These are phyloP conservation scores for Clathrospora elynae DNA, from an alignment of 2,329 filamentous ascomycete genomes.

Conservation along the genomic window DNA sequence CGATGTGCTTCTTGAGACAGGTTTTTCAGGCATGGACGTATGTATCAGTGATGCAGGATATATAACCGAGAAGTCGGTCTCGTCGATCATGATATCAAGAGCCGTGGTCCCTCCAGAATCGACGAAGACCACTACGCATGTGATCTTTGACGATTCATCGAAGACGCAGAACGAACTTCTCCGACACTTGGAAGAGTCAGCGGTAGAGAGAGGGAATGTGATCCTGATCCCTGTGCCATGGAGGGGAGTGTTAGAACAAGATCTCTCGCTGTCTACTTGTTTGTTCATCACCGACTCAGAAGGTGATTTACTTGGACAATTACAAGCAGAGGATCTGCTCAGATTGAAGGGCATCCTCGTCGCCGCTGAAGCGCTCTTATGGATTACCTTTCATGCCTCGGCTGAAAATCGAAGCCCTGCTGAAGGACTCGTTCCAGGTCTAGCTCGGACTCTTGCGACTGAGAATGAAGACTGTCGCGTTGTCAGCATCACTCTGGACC, in stretches of 20 bases:
- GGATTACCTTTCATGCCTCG: conserved; percentile 7
- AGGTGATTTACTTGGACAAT: conserved; percentile 8
- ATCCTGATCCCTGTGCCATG: conserved; percentile 5
- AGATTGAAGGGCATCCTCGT: conserved; percentile 12
- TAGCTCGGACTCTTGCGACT: conserved; percentile 17
- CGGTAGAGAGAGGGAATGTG: neutral
- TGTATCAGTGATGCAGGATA: too few species aligned
- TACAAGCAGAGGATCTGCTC: conserved; percentile 8
- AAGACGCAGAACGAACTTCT: conserved; percentile 2
- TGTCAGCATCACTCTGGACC: conserved; percentile 11
- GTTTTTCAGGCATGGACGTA: too few species aligned
- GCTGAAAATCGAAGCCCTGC: conserved; percentile 4
- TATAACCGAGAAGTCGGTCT: neutral
- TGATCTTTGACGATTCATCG: conserved; percentile 15
- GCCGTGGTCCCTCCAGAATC: too few species aligned
- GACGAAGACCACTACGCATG: neutral
- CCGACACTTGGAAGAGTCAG: conserved; percentile 1
- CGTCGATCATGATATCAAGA: conserved; percentile 2
- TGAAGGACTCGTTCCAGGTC: conserved; percentile 14
- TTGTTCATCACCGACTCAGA: conserved; percentile 15
- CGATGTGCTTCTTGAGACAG: too few species aligned
- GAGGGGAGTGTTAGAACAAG: neutral
- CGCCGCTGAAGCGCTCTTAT: conserved; percentile 6
- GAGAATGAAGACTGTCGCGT: conserved; percentile 17
- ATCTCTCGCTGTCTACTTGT: conserved; percentile 8